phyloP scores from a whole-genome alignment of 2,329 filamentous ascomycete species.

The Apiospora sp. region DNA sequence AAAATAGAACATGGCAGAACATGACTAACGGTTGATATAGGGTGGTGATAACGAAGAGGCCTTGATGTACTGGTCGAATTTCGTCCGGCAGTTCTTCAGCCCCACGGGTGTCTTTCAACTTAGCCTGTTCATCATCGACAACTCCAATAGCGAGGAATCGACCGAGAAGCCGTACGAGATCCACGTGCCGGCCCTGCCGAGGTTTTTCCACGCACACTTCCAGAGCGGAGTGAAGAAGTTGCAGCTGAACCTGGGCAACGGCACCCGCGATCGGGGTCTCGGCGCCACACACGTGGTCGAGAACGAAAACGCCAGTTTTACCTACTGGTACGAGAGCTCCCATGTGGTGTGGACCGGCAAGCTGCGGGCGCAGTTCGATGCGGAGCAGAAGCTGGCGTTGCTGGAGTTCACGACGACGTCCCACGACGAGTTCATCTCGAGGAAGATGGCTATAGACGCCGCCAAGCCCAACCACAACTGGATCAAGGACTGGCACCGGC shows the following conservation, averaged over 20 bases:
- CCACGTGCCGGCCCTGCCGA: constrained; percentile 78
- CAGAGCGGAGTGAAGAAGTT: constrained; percentile 86
- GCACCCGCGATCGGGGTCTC: constrained; percentile 62
- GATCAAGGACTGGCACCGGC: constrained; percentile 70
- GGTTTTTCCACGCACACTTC: constrained; percentile 91
- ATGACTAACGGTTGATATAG: constrained; percentile 44
- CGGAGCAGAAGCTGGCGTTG: constrained; percentile 80
- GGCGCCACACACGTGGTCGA: constrained; percentile 77
- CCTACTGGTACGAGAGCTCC: constrained; percentile 87
- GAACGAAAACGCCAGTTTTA: constrained; percentile 78
- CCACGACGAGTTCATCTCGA: constrained; percentile 86
- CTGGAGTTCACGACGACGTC: constrained; percentile 80
- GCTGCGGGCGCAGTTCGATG: constrained; percentile 81
- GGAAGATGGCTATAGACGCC: constrained; percentile 68
- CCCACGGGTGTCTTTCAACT: constrained; percentile 79
- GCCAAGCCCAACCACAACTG: constrained; percentile 69
- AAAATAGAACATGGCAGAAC: too few relatives aligned
- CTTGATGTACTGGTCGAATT: constrained; percentile 78
- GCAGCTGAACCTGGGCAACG: constrained; percentile 82
- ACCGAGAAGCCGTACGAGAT: constrained; percentile 86
- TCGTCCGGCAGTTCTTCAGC: constrained; percentile 85
- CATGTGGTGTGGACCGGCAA: constrained; percentile 83
- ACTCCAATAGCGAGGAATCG: constrained; percentile 55
- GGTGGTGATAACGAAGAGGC: constrained; percentile 59
- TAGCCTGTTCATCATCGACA: constrained; percentile 64